Evolutionary conservation across 1,139 yeast species (phyloP), one percentile per base, ranked within the genome.

Genomic region (Geotrichum klebahnii): DNA sequence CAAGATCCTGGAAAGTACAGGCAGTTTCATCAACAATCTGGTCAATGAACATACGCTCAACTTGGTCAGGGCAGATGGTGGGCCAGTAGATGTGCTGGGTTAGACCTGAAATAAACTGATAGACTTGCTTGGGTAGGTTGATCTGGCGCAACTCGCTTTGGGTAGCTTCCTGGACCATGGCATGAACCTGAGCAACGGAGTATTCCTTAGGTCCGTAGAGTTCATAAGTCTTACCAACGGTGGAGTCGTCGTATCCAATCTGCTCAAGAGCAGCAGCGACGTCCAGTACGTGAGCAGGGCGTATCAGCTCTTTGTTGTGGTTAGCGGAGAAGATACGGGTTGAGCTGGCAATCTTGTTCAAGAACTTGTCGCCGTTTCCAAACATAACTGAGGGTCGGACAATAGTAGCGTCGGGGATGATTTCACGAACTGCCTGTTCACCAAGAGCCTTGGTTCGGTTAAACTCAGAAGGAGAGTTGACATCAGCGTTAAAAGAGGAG

Each of bases 381-480:
- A 70, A 87, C 79, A 86, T 77, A 55, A 86, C 88, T 19, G 86
- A 81, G 10, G 96, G 96, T 68, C 96, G 81, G 39, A 87, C 94
- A 63, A 87, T 85, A 32, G 95, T 87, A 45, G 87, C 76, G 60
- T 81, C 85, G 31, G 95, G 95, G 52, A 78, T 67, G 48, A 78
- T 77, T 46, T 80, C 86, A 57, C 77, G 74, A 37, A 83, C 95
- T 29, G 77, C 77, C 63, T 79, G 75, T 70, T 87, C 96, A 55
- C 87, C 92, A 50, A 81, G 70, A 53, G 87, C 95, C 72, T 86
- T 87, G 49, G 96, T 82, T 42, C 90, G 84, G 66, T 81, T 82
- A 67, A 79, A 87, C 19, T 78, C 75, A 4, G 92, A 83, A 34
- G 79, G 72, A 17, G 92, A 82, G 53, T 78, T 69, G 38, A 82